phyloP scores from a whole-genome alignment of 176 grass and related monocot genomes.

The Triticum urartu region DNA sequence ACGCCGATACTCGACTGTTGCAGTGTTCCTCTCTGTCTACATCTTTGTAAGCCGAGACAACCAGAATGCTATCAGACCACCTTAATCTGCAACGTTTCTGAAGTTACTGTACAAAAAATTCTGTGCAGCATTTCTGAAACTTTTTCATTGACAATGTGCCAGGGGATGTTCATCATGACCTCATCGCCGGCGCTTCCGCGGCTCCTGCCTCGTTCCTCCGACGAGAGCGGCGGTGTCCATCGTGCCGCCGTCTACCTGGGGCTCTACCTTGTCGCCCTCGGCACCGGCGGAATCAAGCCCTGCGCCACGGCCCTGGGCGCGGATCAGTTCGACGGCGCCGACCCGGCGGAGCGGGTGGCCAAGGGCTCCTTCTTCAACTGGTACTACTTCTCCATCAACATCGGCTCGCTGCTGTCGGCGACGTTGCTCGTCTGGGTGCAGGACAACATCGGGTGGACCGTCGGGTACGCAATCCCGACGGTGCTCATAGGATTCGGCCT shows the following conservation, averaged over 20 bases:
- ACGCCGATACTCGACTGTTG: slow-evolving; percentile 8
- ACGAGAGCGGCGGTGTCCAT: too few relatives aligned
- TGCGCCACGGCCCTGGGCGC: background rate
- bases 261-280: background rate
- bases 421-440: background rate
- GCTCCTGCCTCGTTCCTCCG: too few relatives aligned
- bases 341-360: background rate
- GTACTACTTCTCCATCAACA: slow-evolving; percentile 1
- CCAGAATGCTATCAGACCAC: too few relatives aligned
- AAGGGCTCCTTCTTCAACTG: slow-evolving; percentile 13
- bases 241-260: too few relatives aligned
- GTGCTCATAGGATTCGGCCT: background rate
- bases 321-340: background rate
- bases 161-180: too few relatives aligned
- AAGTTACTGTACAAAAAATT: too few relatives aligned
- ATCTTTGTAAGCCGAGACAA: too few relatives aligned
- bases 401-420: background rate
- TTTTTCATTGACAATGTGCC: too few relatives aligned
- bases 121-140: too few relatives aligned
- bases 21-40: background rate
- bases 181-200: too few relatives aligned
- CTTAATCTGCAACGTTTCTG: too few relatives aligned
- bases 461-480: background rate
- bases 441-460: background rate
- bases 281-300: background rate